A percentile compares a stretch with the other conserved stretches of the same genome.
These are phyloP conservation scores for Entonaema liquescens DNA, from an alignment of 495 filamentous ascomycete species.

Conservation along the genomic window DNA sequence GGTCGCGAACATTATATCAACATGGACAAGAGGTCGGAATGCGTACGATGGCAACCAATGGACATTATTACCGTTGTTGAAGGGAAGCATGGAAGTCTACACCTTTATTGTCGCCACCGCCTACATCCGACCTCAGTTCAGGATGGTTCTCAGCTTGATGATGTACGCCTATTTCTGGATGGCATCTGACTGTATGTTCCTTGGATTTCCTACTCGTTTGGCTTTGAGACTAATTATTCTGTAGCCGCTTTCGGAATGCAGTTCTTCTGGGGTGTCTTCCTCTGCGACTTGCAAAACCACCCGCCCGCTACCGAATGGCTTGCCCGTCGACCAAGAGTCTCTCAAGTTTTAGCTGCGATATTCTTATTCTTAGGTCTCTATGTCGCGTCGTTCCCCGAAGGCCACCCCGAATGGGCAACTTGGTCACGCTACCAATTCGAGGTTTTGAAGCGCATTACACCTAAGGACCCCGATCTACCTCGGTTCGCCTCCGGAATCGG, in stretches of 20 bases:
- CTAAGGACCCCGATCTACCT: conserved; percentile 61
- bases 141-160: conserved; percentile 61
- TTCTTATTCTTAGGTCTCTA: conserved; percentile 62
- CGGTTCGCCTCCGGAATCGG: conserved; percentile 65
- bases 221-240: not conserved
- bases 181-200: conserved; percentile 53
- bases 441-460: conserved; percentile 62
- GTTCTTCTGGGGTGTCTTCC: conserved; percentile 70
- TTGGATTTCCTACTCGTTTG: not conserved
- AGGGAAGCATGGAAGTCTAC: conserved; percentile 70
- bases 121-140: conserved; percentile 64
- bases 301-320: conserved; percentile 61
- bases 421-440: conserved; percentile 66
- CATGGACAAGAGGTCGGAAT: conserved; percentile 68
- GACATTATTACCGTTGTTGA: conserved; percentile 69
- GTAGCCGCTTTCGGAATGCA: conserved; percentile 67
- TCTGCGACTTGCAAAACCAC: conserved; percentile 68
- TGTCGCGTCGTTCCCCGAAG: conserved; percentile 68
- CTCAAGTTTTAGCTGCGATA: conserved; percentile 54
- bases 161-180: conserved; percentile 65
- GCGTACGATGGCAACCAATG: conserved; percentile 72
- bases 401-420: conserved; percentile 62
- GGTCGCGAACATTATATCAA: conserved; percentile 58
- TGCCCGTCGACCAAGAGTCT: conserved; percentile 55
- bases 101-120: conserved; percentile 63